Percentiles rank a stretch among this genome's conserved stretches.
These are phyloP conservation scores for Emmonsiellopsis sp. DNA, from an alignment of 2,329 filamentous ascomycete genomes.

Conservation along the genomic window DNA sequence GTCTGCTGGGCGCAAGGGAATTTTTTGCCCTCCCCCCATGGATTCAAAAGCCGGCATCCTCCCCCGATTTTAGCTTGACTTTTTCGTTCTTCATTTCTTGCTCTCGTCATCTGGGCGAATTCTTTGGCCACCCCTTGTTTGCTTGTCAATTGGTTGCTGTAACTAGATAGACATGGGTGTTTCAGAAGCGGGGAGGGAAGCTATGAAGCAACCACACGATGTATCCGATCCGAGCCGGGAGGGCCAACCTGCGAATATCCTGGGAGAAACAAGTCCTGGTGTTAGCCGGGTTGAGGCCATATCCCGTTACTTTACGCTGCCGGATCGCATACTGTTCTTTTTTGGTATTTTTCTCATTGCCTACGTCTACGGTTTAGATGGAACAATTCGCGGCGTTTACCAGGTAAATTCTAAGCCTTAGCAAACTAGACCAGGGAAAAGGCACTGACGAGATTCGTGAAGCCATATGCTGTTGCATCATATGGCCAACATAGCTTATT, in stretches of 20 bases:
- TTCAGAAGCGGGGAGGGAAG: not conserved
- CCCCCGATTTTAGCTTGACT: not conserved
- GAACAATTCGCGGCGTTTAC: slow-evolving; percentile 44
- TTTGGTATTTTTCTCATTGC: slow-evolving; percentile 52
- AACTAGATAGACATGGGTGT: not conserved
- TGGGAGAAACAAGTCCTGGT: slow-evolving; percentile 37
- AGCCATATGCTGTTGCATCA: slow-evolving; percentile 45
- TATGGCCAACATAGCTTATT: slow-evolving; percentile 47
- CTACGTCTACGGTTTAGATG: slow-evolving; percentile 55
- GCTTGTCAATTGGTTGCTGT: not conserved
- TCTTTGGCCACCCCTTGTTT: not conserved
- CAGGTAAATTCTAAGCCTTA: slow-evolving; percentile 22
- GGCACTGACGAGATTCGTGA: slow-evolving; percentile 6
- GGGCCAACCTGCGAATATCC: not conserved
- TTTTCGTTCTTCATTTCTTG: not conserved
- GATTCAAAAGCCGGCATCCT: not conserved
- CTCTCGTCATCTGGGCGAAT: not conserved
- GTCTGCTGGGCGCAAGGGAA: not conserved
- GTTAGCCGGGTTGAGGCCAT: slow-evolving; percentile 53
- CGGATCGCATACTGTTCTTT: slow-evolving; percentile 50
- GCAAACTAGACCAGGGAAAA: slow-evolving; percentile 2
- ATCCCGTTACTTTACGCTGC: slow-evolving; percentile 40
- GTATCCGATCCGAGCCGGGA: not conserved
- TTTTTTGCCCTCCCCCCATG: not conserved
- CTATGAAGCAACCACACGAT: not conserved